Conservation (phyloP, 177 flowering plant species). For the Vitis hybrid region DNA sequence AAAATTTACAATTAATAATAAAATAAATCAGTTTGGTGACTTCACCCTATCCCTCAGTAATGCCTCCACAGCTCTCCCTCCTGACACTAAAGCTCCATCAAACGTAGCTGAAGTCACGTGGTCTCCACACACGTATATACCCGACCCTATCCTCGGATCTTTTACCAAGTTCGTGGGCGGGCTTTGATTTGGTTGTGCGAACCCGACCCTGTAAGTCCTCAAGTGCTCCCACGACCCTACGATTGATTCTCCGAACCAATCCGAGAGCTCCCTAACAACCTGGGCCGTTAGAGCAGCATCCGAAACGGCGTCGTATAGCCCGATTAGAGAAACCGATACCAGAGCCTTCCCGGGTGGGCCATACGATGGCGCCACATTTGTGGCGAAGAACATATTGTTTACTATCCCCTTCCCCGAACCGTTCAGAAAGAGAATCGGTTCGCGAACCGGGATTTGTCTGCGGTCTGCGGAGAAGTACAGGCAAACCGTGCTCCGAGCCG, state of each 20-base stretch:
- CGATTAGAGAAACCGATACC: constrained; percentile 79
- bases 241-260: constrained; percentile 62
- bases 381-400: constrained; percentile 91
- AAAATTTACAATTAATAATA: no score
- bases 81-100: constrained; percentile 93
- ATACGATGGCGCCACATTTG: constrained; percentile 79
- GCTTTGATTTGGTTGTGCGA: constrained; percentile 88
- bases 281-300: constrained; percentile 59
- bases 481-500: constrained; percentile 76
- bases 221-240: constrained; percentile 72
- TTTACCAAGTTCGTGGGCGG: constrained; percentile 73
- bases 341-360: constrained; percentile 77
- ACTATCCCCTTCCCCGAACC: constrained; percentile 84
- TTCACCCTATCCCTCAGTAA: constrained; percentile 45
- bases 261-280: constrained; percentile 66
- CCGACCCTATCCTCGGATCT: constrained; percentile 44
- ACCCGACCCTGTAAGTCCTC: constrained; percentile 70
- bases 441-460: constrained; percentile 46
- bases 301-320: constrained; percentile 43
- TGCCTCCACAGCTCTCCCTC: constrained; percentile 78
- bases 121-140: constrained; percentile 65
- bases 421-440: constrained; percentile 73
- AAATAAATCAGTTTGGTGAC: no score
- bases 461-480: constrained; percentile 64
- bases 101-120: constrained; percentile 76